phyloP scores from a whole-genome alignment of 257 asterid genomes.

The Agastache rugosa region DNA sequence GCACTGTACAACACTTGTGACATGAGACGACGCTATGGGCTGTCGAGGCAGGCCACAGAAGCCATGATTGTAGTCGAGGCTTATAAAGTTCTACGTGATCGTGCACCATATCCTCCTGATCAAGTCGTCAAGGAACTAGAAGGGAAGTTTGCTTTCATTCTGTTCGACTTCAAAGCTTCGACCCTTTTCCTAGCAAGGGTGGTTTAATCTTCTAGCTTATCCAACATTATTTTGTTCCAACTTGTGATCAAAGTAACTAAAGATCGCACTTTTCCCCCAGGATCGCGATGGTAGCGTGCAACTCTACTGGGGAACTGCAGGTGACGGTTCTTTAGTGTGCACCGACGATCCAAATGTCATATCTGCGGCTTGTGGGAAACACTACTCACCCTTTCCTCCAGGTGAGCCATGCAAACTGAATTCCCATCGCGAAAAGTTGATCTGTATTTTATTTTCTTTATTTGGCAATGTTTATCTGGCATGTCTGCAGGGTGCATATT shows the following conservation, averaged over 20 bases:
- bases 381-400: slow-evolving; percentile 71
- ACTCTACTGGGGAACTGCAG: slow-evolving; percentile 75
- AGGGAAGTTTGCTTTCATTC: slow-evolving; percentile 68
- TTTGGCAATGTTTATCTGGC: background rate
- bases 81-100: slow-evolving; percentile 66
- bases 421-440: background rate
- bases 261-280: slow-evolving; percentile 32
- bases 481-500: slow-evolving; percentile 64
- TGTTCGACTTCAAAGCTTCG: slow-evolving; percentile 64
- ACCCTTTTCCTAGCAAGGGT: slow-evolving; percentile 69
- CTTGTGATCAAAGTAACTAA: background rate
- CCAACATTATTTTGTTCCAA: background rate
- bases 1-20: slow-evolving; percentile 54
- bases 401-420: slow-evolving; percentile 40
- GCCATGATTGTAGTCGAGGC: slow-evolving; percentile 65
- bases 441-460: background rate
- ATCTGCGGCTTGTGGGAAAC: slow-evolving; percentile 58
- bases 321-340: slow-evolving; percentile 71
- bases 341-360: slow-evolving; percentile 63
- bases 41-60: slow-evolving; percentile 64
- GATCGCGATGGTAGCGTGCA: slow-evolving; percentile 65
- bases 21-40: slow-evolving; percentile 59
- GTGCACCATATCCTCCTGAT: slow-evolving; percentile 73
- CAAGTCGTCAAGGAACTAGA: slow-evolving; percentile 66
- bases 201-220: background rate